Evolutionary conservation across 2,329 filamentous ascomycete species (phyloP), one percentile per base, ranked within the genome.

Genomic region (Aspergillus novoparasiticus): DNA sequence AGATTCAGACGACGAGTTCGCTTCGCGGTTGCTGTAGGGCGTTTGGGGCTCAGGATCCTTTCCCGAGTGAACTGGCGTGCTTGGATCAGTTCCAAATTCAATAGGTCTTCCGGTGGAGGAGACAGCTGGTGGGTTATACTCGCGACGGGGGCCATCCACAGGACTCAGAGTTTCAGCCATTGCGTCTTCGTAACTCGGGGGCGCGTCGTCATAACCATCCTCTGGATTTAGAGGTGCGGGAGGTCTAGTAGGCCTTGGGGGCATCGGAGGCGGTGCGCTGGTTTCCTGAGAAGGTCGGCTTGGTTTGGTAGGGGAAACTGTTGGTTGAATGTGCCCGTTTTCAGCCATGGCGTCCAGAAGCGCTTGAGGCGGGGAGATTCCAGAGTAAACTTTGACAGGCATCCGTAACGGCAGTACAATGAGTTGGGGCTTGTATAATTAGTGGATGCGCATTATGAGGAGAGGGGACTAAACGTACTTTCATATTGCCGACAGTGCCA

Each of bases 101-200:
- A 71, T 68, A 60, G 70, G 61, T 57, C 68, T 70, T 58, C 66
- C 66, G 59, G 68, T 70, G 59, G 70, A 72, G 67, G 73, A 71
- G 71, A 73, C 69, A 67, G 76, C 73, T 73, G 77, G 75, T 76
- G 79, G 75, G 74, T 80, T 77, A 78, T 83, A 83, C 72, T 82
- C 79, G 71, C 80, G 77, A 70, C 93, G 83, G 30, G 89, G 81
- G 64, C 89, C 90, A 73, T 92, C 86, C 61, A 93, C 87, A 1
- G 92, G 91, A 41, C 87, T 89, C 65, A 95, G 79, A 63, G 89
- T 87, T 67, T 92, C 89, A 8, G 93, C 93, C 79, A 97, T 89
- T 14, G 93, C 93, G 78, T 97, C 94, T 78, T 97, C 93, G 73
- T 98, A 98, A 72, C 92, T 97, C 9, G 94, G 94, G 21, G 94